Evolutionary conservation across 2,329 filamentous ascomycete genomes (phyloP).

Genomic region (Colletotrichum chrysophilum): DNA sequence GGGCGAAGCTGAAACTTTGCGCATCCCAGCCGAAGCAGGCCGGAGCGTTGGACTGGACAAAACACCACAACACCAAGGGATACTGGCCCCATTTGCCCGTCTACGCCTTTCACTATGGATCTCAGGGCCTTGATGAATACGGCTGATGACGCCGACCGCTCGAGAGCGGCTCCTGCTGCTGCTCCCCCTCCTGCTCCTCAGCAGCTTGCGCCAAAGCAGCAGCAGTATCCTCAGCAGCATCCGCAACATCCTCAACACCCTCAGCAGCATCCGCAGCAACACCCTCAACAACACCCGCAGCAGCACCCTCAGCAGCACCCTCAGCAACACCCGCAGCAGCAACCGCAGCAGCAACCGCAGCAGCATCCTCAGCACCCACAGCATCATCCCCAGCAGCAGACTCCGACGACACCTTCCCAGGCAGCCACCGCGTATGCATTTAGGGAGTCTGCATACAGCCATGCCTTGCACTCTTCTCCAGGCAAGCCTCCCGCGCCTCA

Average conservation of each 20-base stretch:
- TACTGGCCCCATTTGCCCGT: background rate
- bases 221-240: constrained; percentile 28
- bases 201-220: constrained; percentile 14
- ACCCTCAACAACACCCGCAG: constrained; percentile 28
- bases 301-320: constrained; percentile 7
- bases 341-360: constrained; percentile 22
- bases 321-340: constrained; percentile 26
- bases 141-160: constrained; percentile 49
- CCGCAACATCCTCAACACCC: constrained; percentile 25
- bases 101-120: constrained; percentile 47
- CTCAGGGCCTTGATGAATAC: constrained; percentile 60
- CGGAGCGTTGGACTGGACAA: constrained; percentile 8
- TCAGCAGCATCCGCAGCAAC: constrained; percentile 25
- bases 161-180: constrained; percentile 34
- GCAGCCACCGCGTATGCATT: constrained; percentile 50
- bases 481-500: constrained; percentile 44
- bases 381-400: constrained; percentile 21
- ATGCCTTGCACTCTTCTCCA: constrained; percentile 50
- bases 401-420: constrained; percentile 36
- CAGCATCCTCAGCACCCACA: background rate
- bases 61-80: background rate
- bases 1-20: constrained; percentile 18
- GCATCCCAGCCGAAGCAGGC: constrained; percentile 14
- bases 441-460: constrained; percentile 47
- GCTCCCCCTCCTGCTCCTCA: background rate